Conservation (phyloP, 2,329 filamentous ascomycete genomes). For the Epichloe hybrida region DNA sequence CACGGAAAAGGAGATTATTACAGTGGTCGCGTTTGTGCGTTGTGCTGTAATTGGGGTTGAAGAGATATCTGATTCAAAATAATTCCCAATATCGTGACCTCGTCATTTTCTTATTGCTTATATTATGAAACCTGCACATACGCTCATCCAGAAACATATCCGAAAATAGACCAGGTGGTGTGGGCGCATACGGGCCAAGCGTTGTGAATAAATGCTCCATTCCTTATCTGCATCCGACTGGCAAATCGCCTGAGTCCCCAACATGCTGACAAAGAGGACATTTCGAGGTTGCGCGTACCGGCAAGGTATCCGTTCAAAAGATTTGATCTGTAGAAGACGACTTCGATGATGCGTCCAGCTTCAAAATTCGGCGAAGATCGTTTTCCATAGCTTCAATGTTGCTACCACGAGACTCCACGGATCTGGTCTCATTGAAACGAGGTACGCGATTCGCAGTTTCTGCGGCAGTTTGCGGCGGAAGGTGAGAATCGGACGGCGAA, state of each 20-base stretch:
- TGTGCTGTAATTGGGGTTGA: slow-evolving; percentile 9
- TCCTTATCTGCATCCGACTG: not conserved
- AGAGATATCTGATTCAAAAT: slow-evolving; percentile 10
- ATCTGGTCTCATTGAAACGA: not conserved
- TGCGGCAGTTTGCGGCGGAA: not conserved
- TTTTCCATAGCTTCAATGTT: slow-evolving; percentile 39
- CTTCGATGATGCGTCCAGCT: slow-evolving; percentile 22
- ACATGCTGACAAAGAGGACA: not conserved
- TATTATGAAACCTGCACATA: slow-evolving; percentile 3
- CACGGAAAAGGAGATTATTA: not conserved
- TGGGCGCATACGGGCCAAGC: not conserved
- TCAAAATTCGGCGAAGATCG: slow-evolving; percentile 38
- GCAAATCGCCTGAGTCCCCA: not conserved
- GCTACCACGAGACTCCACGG: slow-evolving; percentile 5
- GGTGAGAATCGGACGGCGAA: not conserved
- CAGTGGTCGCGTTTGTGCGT: slow-evolving; percentile 3
- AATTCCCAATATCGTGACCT: slow-evolving; percentile 7
- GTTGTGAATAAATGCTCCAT: not conserved
- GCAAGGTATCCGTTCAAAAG: slow-evolving; percentile 3
- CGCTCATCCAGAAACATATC: not conserved
- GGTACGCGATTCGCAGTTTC: not conserved
- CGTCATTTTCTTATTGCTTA: not conserved
- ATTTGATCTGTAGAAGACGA: slow-evolving; percentile 9
- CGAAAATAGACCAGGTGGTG: not conserved
- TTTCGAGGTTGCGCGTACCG: not conserved